Evolutionary conservation across 2,329 filamentous ascomycete species (phyloP), one percentile per base, ranked within the genome.

Genomic region (Colletotrichum agaves): DNA sequence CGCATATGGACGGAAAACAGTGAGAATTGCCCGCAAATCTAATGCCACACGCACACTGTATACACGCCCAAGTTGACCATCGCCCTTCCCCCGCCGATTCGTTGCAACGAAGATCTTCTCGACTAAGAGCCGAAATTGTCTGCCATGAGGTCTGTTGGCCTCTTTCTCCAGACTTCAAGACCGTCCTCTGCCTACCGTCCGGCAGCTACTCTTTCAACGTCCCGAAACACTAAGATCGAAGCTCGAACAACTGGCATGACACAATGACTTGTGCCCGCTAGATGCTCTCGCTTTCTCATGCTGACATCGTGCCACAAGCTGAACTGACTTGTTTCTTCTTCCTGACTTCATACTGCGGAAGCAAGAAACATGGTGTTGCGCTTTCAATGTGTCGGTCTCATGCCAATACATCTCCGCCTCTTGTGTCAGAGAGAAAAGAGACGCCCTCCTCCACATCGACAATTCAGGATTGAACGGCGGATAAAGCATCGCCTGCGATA

Each of bases 301-400:
- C 37, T 17, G 27, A 43, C 3, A 53, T 63, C 52, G 39, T 57
- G 60, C 52, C 60, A 53, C 53, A 13, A 12, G 10, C 37, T 58
- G 39, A 33, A 49, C 31, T 41, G 43, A 39, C 39, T 58, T 33
- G 27, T 63, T 67, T 21, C 53, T 63, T 67, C 31, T 67, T 46
- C 27, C 31, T 23, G 52, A 35, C 31, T 23, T 23, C 43, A 39
- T 17, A 63, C 19, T 59, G 44, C 60, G 58, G 27, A 63, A 63
- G 52, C 31, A 57, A 63, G 2, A 53, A 27, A 15, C 6, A 33
- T 39, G 19, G 12, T 31, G 41, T 63, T 56, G 35, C 21, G 13
- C 21, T 52, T 64, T 44, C 17, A 23, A 11, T 27, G 17, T 46
- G 47, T n/a, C n/a, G n/a, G n/a, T 46, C 56, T 46, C 46, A 13